phyloP scores from a whole-genome alignment of 257 asterid genomes.

The Solanum peruvianum region DNA sequence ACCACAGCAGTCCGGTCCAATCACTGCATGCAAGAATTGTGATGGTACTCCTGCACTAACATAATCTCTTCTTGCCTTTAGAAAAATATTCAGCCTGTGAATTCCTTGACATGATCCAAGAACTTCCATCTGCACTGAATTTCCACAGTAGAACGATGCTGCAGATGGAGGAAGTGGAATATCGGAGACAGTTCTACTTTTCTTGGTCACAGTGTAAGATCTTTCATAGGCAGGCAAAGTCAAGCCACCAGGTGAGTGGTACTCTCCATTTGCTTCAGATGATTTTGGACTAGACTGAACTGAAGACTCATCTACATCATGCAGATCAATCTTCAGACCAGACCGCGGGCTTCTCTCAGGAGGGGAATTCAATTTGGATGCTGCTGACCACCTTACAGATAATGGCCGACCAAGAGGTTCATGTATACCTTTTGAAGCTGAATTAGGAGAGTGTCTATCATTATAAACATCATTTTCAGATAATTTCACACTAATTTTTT shows the following conservation, averaged over 20 bases:
- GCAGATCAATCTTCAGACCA: conserved; percentile 13
- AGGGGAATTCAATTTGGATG: conserved; percentile 19
- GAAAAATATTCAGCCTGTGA: conserved; percentile 42
- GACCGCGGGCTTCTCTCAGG: conserved; percentile 20
- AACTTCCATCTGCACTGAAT: conserved; percentile 41
- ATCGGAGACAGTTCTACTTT: conserved; percentile 18
- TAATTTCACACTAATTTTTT: conserved; percentile 3
- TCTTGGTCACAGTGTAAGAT: conserved; percentile 29
- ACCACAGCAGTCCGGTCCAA: conserved; percentile 60
- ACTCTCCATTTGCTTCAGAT: conserved; percentile 21
- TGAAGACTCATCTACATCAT: conserved; percentile 12
- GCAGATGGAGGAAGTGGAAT: conserved; percentile 72
- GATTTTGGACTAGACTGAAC: conserved; percentile 12
- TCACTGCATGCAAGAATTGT: conserved; percentile 64
- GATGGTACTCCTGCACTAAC: conserved; percentile 70
- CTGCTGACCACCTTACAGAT: conserved; percentile 54
- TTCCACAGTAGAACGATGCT: conserved; percentile 50
- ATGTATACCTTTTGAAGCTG: conserved; percentile 37
- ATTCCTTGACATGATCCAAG: conserved; percentile 47
- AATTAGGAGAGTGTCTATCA: conserved; percentile 15
- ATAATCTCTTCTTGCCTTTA: conserved; percentile 44
- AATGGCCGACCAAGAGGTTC: conserved; percentile 46
- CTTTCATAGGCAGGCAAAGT: conserved; percentile 12
- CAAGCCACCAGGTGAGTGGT: conserved; percentile 1
- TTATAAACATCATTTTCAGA: conserved; percentile 14